Evolutionary conservation across 768 basidiomycete species (phyloP).

Genomic region (Filobasidium wieringae): DNA sequence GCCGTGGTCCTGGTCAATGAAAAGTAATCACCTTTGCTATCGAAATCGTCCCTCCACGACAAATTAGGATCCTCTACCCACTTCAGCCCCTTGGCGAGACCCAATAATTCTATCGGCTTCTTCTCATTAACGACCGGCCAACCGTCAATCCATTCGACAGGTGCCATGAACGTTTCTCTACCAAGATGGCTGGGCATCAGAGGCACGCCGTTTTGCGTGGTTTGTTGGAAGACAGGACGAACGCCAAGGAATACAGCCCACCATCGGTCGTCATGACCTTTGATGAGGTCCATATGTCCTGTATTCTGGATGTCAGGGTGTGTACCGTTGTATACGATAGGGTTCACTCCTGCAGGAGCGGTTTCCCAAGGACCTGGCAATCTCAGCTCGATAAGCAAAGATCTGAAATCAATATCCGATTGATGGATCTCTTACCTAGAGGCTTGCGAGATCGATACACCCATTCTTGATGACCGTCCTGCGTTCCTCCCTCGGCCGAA

Average conservation of each 20-base stretch:
- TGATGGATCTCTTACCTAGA: no score
- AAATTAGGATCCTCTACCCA: background rate
- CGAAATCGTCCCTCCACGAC: conserved; percentile 2
- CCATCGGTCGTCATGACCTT: conserved; percentile 37
- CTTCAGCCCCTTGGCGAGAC: background rate
- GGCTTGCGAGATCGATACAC: conserved; percentile 36
- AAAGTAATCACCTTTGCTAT: background rate
- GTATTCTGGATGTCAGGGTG: conserved; percentile 40
- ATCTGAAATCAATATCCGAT: no score
- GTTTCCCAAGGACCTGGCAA: conserved; percentile 34
- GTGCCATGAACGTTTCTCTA: conserved; percentile 40
- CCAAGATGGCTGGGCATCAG: conserved; percentile 33
- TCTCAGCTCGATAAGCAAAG: no score
- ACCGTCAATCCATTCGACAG: conserved; percentile 16
- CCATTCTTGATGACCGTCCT: conserved; percentile 19
- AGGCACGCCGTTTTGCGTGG: background rate
- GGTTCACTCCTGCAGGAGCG: conserved; percentile 16
- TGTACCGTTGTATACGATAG: conserved; percentile 18
- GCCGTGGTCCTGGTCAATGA: no score
- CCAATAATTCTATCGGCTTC: conserved; percentile 11
- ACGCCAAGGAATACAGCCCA: conserved; percentile 30
- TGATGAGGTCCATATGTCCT: conserved; percentile 41
- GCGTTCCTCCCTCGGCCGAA: conserved; percentile 33
- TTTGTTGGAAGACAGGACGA: background rate
- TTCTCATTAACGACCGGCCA: conserved; percentile 21